Conservation (phyloP, 2,329 filamentous ascomycete genomes). For the Xylariales sp. region DNA sequence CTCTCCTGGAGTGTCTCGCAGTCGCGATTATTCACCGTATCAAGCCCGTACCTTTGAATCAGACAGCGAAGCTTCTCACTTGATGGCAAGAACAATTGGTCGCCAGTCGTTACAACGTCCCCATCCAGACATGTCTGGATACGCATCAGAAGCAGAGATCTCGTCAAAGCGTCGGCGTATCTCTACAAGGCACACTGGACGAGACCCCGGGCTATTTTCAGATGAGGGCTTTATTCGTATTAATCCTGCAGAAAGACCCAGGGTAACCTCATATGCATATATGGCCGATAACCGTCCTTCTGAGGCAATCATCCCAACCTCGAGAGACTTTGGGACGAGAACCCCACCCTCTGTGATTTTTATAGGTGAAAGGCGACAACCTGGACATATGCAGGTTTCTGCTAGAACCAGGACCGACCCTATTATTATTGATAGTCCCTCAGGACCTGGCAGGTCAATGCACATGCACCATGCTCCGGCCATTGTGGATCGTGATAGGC, state of each 20-base stretch:
- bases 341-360: constrained; percentile 9
- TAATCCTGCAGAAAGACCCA: constrained; percentile 13
- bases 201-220: constrained; percentile 11
- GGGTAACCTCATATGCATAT: constrained; percentile 12
- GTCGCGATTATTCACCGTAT: constrained; percentile 4
- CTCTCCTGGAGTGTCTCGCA: constrained; percentile 16
- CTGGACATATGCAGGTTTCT: background rate
- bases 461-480: constrained; percentile 6
- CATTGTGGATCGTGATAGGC: constrained; percentile 11
- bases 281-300: too few relatives aligned
- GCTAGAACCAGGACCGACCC: constrained; percentile 9
- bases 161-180: constrained; percentile 17
- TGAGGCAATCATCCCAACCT: too few relatives aligned
- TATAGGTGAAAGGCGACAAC: constrained; percentile 8
- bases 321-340: constrained; percentile 7
- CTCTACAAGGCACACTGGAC: constrained; percentile 15
- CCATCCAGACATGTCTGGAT: constrained; percentile 14
- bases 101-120: constrained; percentile 11
- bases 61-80: constrained; percentile 13
- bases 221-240: constrained; percentile 17
- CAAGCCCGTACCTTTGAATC: background rate
- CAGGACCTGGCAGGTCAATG: background rate
- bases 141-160: constrained; percentile 12
- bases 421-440: constrained; percentile 6
- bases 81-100: constrained; percentile 14